These are phyloP conservation scores for Paramecium bursaria DNA, from an alignment of 73 alveolate species.

Conservation along the genomic window DNA sequence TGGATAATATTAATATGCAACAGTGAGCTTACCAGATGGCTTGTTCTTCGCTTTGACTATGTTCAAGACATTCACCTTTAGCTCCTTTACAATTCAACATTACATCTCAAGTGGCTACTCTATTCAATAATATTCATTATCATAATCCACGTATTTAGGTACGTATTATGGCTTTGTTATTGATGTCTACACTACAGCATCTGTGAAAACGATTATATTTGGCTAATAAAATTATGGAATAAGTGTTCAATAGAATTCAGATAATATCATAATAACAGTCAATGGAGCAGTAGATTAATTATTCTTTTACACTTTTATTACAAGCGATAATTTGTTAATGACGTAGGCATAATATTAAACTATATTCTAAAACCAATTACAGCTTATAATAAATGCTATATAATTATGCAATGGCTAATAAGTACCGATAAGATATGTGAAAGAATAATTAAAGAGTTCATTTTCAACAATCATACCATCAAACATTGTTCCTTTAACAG, in stretches of 20 bases:
- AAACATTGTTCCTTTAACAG: slow-evolving; percentile 10
- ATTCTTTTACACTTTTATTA: background rate
- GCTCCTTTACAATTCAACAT: background rate
- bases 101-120: background rate
- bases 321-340: background rate
- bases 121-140: background rate
- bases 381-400: background rate
- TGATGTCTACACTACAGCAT: slow-evolving; percentile 18
- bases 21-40: background rate
- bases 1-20: background rate
- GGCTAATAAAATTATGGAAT: background rate
- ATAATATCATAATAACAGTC: slow-evolving; percentile 1
- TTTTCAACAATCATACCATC: background rate
- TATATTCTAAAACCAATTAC: background rate
- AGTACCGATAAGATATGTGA: slow-evolving; percentile 3
- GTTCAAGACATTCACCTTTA: background rate
- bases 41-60: background rate
- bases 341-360: background rate
- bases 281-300: background rate
- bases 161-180: background rate
- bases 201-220: background rate
- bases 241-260: background rate
- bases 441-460: background rate
- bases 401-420: background rate
- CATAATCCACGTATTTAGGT: background rate